Conservation (phyloP, 805 yeast genomes). For the Danielia reshetovae region DNA sequence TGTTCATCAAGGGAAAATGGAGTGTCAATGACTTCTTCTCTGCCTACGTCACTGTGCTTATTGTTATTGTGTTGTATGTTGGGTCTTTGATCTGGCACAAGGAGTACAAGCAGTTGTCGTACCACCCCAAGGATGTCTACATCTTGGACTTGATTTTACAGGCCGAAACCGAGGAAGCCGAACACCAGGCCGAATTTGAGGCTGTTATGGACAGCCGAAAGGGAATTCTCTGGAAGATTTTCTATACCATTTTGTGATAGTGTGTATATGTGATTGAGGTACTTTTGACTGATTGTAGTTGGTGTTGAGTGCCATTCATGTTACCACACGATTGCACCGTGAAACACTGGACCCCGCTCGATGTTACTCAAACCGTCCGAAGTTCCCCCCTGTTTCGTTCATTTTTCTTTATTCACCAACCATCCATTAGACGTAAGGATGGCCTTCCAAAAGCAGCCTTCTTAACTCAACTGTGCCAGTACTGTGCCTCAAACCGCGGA, state of each 20-base stretch:
- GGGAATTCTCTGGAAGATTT: slow-evolving; percentile 1
- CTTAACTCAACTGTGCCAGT: no score
- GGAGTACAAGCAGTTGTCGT: background rate
- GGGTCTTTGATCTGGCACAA: background rate
- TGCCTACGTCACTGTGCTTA: slow-evolving; percentile 4
- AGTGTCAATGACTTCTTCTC: slow-evolving; percentile 2
- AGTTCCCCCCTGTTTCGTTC: no score
- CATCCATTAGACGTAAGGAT: no score
- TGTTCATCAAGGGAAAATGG: slow-evolving; percentile 4
- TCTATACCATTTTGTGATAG: slow-evolving; percentile 1
- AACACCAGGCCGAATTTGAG: slow-evolving; percentile 3
- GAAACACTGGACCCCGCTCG: no score
- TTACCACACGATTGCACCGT: no score
- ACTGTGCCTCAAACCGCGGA: no score
- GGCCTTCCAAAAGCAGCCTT: no score
- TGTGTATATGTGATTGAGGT: no score
- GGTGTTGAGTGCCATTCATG: no score
- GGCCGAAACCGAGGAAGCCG: slow-evolving; percentile 3
- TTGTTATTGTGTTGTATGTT: slow-evolving; percentile 1
- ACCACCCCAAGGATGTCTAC: background rate
- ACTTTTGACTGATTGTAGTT: no score
- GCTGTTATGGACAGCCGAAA: background rate
- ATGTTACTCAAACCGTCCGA: no score
- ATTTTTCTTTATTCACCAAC: no score
- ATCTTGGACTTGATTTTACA: background rate